These are phyloP conservation scores for Pneumocystis oryctolagi DNA, from an alignment of 1,139 yeast genomes.

Conservation along the genomic window DNA sequence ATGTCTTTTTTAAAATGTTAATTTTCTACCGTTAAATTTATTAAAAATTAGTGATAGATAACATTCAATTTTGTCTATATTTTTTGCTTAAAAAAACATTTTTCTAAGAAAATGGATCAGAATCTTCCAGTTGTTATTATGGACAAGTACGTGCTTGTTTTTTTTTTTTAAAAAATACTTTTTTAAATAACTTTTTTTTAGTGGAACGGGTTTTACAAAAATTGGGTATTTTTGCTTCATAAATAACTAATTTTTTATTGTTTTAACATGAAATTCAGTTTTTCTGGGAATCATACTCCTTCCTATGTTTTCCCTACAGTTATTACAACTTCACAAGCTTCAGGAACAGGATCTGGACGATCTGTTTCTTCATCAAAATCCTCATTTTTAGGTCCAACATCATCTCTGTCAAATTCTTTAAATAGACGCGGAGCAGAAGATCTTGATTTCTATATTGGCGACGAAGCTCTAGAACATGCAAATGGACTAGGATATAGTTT, in stretches of 20 bases:
- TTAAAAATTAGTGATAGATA: neutral
- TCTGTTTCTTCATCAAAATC: constrained; percentile 24
- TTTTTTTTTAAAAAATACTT: neutral
- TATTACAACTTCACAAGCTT: constrained; percentile 57
- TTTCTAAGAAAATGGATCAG: constrained; percentile 3
- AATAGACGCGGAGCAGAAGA: constrained; percentile 86
- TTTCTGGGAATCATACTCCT: constrained; percentile 97
- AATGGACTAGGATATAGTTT: constrained; percentile 80
- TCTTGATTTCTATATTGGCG: constrained; percentile 87
- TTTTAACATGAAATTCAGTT: constrained; percentile 20
- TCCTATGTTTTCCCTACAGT: constrained; percentile 96
- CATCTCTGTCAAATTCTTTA: constrained; percentile 31
- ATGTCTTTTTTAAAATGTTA: neutral
- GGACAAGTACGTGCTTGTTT: constrained; percentile 30
- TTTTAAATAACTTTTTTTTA: constrained; percentile 21
- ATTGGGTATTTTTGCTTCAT: constrained; percentile 36
- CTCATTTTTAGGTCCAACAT: constrained; percentile 14
- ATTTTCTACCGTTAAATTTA: no score
- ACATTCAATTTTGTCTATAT: neutral
- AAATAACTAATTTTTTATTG: neutral
- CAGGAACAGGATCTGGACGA: constrained; percentile 21
- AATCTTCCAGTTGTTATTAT: constrained; percentile 73
- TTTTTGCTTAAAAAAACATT: neutral
- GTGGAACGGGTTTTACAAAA: constrained; percentile 95
- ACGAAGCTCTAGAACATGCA: constrained; percentile 82